phyloP scores from a whole-genome alignment of 2,329 filamentous ascomycete species.

The Fusarium devonianum region DNA sequence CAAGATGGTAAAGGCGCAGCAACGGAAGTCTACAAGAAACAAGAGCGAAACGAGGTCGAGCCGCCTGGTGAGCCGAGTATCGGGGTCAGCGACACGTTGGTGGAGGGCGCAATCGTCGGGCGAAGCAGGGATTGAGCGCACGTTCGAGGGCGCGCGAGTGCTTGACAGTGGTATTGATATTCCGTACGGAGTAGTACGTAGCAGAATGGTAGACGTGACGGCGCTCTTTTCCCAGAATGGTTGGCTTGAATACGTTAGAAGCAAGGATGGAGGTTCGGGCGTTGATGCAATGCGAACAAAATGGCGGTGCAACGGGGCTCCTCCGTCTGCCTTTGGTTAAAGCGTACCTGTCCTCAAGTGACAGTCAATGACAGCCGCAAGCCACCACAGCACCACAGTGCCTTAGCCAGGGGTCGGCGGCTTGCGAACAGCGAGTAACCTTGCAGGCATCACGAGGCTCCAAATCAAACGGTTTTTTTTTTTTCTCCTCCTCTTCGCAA shows the following conservation, averaged over 20 bases:
- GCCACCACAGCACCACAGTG: slow-evolving; percentile 22
- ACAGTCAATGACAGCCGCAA: slow-evolving; percentile 13
- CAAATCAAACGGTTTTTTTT: slow-evolving; percentile 20
- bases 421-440: too few species aligned
- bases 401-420: slow-evolving; percentile 21
- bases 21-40: slow-evolving; percentile 22
- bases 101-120: slow-evolving; percentile 39
- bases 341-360: neutral
- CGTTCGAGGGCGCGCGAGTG: slow-evolving; percentile 31
- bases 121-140: slow-evolving; percentile 33
- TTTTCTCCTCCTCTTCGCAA: too few species aligned
- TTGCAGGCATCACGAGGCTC: slow-evolving; percentile 21
- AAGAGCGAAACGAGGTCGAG: slow-evolving; percentile 28
- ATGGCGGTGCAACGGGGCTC: neutral
- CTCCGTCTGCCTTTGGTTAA: neutral
- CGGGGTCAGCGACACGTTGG: slow-evolving; percentile 14
- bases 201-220: neutral
- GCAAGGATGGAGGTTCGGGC: slow-evolving; percentile 5
- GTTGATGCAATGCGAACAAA: neutral
- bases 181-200: neutral
- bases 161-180: neutral
- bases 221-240: slow-evolving; percentile 1
- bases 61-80: slow-evolving; percentile 33
- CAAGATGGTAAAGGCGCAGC: slow-evolving; percentile 10
- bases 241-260: too few species aligned